Conservation (phyloP, 208 protist genomes). For the Crithidia expoeki region DNA sequence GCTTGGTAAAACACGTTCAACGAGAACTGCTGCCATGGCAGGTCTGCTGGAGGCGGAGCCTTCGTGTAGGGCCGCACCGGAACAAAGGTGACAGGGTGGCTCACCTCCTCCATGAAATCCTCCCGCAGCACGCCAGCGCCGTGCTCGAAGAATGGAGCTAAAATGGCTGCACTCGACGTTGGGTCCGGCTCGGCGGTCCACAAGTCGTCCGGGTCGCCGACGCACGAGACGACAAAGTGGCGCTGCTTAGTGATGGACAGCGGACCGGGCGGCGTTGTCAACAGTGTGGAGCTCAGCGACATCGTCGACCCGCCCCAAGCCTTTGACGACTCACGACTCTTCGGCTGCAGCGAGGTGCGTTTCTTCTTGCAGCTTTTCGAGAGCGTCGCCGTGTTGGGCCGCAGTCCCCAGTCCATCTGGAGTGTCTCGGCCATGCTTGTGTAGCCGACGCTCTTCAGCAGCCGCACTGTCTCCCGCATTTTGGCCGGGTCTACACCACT, state of each 20-base stretch:
- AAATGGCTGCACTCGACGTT: conserved; percentile 5
- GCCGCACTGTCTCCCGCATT: conserved; percentile 32
- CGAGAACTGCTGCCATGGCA: conserved; percentile 48
- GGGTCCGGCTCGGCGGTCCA: conserved; percentile 32
- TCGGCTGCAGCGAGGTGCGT: conserved; percentile 25
- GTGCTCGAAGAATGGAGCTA: conserved; percentile 47
- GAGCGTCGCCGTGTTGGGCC: conserved; percentile 6
- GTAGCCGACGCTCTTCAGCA: conserved; percentile 29
- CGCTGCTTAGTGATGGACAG: conserved; percentile 13
- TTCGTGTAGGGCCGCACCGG: conserved; percentile 57
- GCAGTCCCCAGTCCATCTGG: conserved; percentile 32
- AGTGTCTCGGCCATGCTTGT: conserved; percentile 28
- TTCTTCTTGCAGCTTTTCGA: conserved; percentile 23
- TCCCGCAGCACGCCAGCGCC: conserved; percentile 53
- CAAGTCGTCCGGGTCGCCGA: conserved; percentile 51
- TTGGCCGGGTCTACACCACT: conserved; percentile 28
- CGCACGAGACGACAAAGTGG: conserved; percentile 41
- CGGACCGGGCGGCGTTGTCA: background rate
- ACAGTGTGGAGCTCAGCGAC: conserved; percentile 11
- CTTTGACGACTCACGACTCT: conserved; percentile 34
- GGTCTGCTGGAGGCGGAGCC: conserved; percentile 42
- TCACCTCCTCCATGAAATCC: conserved; percentile 35
- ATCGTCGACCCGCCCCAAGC: conserved; percentile 13
- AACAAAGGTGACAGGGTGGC: conserved; percentile 37
- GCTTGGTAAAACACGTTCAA: conserved; percentile 70